Percentiles rank a stretch among this genome's conserved stretches.
These are phyloP conservation scores for Neurospora sp. DNA, from an alignment of 495 filamentous ascomycete genomes.

Conservation along the genomic window DNA sequence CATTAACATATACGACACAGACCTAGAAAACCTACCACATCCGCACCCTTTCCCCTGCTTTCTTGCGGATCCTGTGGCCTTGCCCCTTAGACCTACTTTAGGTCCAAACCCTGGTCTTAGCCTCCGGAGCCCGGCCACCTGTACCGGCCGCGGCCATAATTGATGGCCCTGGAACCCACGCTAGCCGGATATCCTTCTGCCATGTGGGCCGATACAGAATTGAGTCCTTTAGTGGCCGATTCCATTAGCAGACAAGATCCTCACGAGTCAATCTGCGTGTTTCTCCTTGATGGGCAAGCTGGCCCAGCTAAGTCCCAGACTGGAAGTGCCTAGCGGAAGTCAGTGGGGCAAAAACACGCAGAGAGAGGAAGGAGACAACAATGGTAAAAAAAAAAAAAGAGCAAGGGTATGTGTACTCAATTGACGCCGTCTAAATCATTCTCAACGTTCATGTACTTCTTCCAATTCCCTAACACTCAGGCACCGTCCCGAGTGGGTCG, in stretches of 20 bases:
- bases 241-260: not conserved
- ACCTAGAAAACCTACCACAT: not conserved
- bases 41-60: not conserved
- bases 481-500: constrained; percentile 11
- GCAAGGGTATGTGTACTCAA: not conserved
- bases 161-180: constrained; percentile 8
- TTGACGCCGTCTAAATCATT: not conserved
- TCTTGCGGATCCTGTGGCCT: not conserved
- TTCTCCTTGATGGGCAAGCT: not conserved
- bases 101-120: constrained; percentile 1
- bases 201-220: constrained; percentile 23
- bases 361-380: not conserved
- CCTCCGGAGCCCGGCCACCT: not conserved
- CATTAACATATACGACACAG: not conserved
- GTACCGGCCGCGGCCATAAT: constrained; percentile 14
- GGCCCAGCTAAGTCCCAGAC: not conserved
- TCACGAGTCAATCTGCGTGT: not conserved
- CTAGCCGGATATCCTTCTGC: constrained; percentile 20
- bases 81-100: not conserved
- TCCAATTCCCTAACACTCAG: not conserved
- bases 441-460: constrained; percentile 1
- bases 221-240: not conserved
- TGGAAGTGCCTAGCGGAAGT: not conserved
- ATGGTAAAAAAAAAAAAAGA: not conserved
- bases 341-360: not conserved